Evolutionary conservation across 495 filamentous ascomycete genomes (phyloP), one percentile per base, ranked within the genome.

Genomic region (Talaromyces borbonicus): DNA sequence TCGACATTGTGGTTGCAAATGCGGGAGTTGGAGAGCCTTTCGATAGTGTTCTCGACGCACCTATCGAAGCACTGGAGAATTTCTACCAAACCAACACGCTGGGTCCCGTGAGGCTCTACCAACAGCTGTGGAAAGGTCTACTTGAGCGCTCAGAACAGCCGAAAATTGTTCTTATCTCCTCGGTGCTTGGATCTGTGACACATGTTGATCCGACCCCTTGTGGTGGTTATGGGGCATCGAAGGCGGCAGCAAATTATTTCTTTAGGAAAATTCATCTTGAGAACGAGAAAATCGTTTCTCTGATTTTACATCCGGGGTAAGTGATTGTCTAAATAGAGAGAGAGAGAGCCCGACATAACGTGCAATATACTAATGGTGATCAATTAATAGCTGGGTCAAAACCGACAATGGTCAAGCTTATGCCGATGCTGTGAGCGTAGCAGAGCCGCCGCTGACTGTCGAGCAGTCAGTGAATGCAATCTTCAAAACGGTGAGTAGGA

Each of bases 1-100:
- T 78, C 30, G 71, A 78, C 52, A 51, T 69, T 6, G 65, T 75
- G 18, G 58, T 77, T 29, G 66, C 72, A 40, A 77, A 75, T 48
- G 71, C 74, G 1, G 72, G 68, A 2, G 52, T 65, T 9, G 57
- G 56, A 48, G 45, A 62, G 18, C 49, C 56, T 43, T 59, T 42
- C 44, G 53, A 46, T 15, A 47, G 51, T 15, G 22, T 56, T 19
- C 20, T 42, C 15, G 44, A 61, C 14, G 57, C 59, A 25, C 50
- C 43, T 5, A 53, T 62, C 16, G 40, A 49, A n/a, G 57, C 60
- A 14, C n/a, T 69, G 31, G 52, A 51, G 19, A 38, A 56, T 8
- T 55, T 67, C 41, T 51, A 70, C 38, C 53, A 67, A 5, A 56
- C 70, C 47, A 75, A 75, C 49, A 53, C 60, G 15, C 48, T 65